Evolutionary conservation across 1,284 basidiomycete genomes (phyloP).

Genomic region (Trichosporon inkin): DNA sequence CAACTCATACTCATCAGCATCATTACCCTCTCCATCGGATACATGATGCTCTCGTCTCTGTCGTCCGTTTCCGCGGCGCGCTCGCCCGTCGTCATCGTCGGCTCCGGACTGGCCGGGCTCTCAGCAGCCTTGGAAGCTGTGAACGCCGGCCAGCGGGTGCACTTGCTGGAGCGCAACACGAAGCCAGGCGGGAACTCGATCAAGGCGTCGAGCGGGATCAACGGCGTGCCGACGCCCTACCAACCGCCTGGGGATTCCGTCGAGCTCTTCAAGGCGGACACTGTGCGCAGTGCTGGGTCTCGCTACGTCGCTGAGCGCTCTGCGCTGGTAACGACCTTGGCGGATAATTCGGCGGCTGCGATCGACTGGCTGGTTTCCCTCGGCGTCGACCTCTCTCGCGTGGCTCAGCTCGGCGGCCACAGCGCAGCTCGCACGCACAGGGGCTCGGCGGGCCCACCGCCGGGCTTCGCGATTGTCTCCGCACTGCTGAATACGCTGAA

Average conservation of each 20-base stretch:
- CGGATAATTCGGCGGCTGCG: slow-evolving; percentile 3
- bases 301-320: slow-evolving; percentile 11
- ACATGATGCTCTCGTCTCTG: neutral
- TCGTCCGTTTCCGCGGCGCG: neutral
- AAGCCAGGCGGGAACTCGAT: slow-evolving; percentile 20
- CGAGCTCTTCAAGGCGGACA: slow-evolving; percentile 13
- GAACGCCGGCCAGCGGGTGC: slow-evolving; percentile 10
- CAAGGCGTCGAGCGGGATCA: slow-evolving; percentile 20
- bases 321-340: slow-evolving; percentile 11
- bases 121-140: slow-evolving; percentile 14
- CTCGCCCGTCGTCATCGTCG: slow-evolving; percentile 17
- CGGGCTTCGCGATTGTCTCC: slow-evolving; percentile 15
- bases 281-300: slow-evolving; percentile 9
- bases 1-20: neutral
- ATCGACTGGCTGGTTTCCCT: slow-evolving; percentile 14
- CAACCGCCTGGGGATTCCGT: neutral
- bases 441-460: slow-evolving; percentile 12
- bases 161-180: slow-evolving; percentile 17
- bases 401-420: slow-evolving; percentile 20
- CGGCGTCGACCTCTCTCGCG: slow-evolving; percentile 17
- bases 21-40: neutral
- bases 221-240: slow-evolving; percentile 15
- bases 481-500: slow-evolving; percentile 14
- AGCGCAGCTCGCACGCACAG: slow-evolving; percentile 17
- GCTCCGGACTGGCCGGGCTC: slow-evolving; percentile 19